Base-by-base conservation (phyloP, 305 asterid genomes). In the Fraxinus albicans region DNA sequence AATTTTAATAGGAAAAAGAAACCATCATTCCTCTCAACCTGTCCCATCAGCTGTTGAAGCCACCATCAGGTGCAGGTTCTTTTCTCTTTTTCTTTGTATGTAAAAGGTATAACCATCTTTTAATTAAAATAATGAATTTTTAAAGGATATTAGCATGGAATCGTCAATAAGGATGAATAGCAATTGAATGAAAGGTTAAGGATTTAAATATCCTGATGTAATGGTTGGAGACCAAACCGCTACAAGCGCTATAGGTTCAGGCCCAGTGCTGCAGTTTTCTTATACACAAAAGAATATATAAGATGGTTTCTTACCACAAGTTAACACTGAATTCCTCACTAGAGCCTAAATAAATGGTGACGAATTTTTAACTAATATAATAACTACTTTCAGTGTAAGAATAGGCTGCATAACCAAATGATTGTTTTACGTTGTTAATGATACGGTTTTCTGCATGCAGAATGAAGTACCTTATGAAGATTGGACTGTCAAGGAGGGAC, bases 401-500 rank as follows among this genome's bases (percentile, higher is more conserved):
- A 63, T 63, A 21, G 33, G 34, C 35, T 31, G 34, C 36, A 69
- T 12, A 12, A 12, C 38, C 36, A 29, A 69, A 69, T 27, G 75
- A 31, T 69, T 12, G 36, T 69, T 69, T n/a, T 13, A 15, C 67
- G 25, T 63, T 78, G 81, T 13, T 12, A 55, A 29, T 67, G 8
- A 25, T 29, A 67, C 15, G 17, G 34, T 10, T 67, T 67, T 67
- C 74, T 67, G 74, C 35, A 27, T 27, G 79, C 92, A 95, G 99
- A 84, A 85, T 91, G 89, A 85, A 83, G 79, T 94, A 91, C 86
- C 84, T 95, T 81, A 89, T 81, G 93, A 84, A 85, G 86, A 84
- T 81, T 23, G 99, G 98, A 31, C 78, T 95, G 76, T 88, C 97
- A 3, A 91, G 78, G 87, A 88, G 79, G 88, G 97, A 95, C 35